Conservation (phyloP, 345 rosid genomes). For the Lepidium sativum region DNA sequence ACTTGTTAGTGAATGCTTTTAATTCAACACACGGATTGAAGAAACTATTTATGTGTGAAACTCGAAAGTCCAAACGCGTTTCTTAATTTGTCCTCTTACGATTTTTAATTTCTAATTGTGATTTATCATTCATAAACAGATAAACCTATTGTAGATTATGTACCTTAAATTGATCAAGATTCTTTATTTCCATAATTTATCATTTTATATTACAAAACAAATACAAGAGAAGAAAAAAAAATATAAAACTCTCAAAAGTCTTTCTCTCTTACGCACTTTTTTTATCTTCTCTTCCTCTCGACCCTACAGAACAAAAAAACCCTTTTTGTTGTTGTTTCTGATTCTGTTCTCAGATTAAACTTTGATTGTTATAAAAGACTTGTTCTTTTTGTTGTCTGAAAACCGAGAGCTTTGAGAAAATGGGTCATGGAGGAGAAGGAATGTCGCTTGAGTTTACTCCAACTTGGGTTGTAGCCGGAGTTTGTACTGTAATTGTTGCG, state of each 20-base stretch:
- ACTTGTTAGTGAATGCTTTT: neutral
- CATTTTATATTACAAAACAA: neutral
- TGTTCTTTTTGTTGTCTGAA: neutral
- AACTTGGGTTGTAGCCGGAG: conserved; percentile 86
- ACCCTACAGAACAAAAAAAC: neutral
- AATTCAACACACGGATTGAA: neutral
- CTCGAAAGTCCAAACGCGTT: neutral
- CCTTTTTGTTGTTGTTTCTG: conserved; percentile 11
- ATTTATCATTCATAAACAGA: neutral
- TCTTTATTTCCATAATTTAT: too few relatives aligned
- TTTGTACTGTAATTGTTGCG: conserved; percentile 68
- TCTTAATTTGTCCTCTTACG: neutral
- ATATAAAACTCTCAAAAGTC: too few relatives aligned
- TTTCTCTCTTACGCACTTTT: neutral
- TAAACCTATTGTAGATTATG: neutral
- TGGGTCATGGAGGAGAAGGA: conserved; percentile 42
- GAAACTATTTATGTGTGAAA: neutral
- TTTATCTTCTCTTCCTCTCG: neutral
- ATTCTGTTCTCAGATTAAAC: neutral
- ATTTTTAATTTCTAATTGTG: neutral
- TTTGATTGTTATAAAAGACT: too few relatives aligned
- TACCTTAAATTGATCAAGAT: neutral
- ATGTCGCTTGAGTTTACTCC: conserved; percentile 69
- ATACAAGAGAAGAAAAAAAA: neutral
- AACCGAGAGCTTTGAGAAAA: neutral